Evolutionary conservation across 75 land plant genomes (phyloP), one percentile per base, ranked within the genome.

Genomic region (Adiantum capillusveneris): DNA sequence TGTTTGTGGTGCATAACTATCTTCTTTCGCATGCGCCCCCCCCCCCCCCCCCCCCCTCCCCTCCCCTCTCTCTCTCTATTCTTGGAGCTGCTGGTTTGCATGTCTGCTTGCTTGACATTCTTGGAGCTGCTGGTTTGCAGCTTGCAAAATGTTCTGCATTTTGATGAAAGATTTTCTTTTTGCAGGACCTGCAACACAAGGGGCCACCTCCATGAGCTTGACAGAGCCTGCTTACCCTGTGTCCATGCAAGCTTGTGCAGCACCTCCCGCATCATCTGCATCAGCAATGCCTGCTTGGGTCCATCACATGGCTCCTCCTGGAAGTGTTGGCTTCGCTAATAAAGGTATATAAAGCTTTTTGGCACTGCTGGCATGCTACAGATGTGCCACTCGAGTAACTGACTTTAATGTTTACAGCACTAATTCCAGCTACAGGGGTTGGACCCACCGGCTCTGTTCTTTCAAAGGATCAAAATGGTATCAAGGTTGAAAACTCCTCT

Each of bases 251-350:
- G 45, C 64, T 27, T 19, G 37, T 44, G 19, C 19, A 14, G 31
- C 57, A 25, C 62, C 50, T 17, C 27, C 48, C 26, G 69, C 45
- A 34, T 34, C 37, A 14, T 59, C 65, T 59, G 64, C 34, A 30
- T 18, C 29, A 59, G 26, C 69, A 27, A 62, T 60, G 29, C 58
- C 69, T 29, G 63, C 69, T 21, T 67, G 69, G 69, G 64, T 67
- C 30, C 69, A 59, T 31, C 69, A 59, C 43, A 41, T 48, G 13
- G 69, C 44, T 11, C 52, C 69, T 59, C 63, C 63, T 28, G 45
- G 46, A 41, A 41, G 12, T 46, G 49, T 46, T 46, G 49, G 49
- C 21, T 46, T 6, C 17, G 21, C 21, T 2, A 46, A 5, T 17
- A 46, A 6, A 46, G 49, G 49, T 46, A 46, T 46, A n/a, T 6